Conservation (phyloP, 768 basidiomycete species). For the Zangia roseola region DNA sequence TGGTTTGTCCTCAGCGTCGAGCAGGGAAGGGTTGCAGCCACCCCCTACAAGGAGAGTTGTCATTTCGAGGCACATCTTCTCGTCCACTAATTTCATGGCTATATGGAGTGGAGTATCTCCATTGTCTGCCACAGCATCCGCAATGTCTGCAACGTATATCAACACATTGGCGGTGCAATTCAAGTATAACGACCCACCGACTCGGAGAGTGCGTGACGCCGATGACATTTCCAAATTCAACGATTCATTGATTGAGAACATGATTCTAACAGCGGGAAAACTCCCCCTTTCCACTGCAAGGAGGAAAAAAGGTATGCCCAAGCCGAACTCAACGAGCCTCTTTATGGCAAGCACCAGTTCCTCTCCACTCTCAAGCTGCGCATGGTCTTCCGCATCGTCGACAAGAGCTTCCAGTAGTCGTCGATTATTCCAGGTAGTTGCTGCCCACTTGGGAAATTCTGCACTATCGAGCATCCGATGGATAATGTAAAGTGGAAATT, state of each 20-base stretch:
- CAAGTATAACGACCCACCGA: too few species aligned
- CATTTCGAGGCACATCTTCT: constrained; percentile 4
- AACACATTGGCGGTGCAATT: not conserved
- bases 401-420: constrained; percentile 3
- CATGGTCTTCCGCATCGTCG: not conserved
- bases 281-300: constrained; percentile 8
- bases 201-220: too few species aligned
- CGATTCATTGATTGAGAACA: not conserved
- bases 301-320: constrained; percentile 1
- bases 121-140: not conserved
- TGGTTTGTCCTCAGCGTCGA: not conserved
- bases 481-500: constrained; percentile 2
- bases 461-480: not conserved
- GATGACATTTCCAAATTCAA: too few species aligned
- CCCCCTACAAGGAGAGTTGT: not conserved
- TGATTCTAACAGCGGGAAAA: not conserved
- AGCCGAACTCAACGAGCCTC: not conserved
- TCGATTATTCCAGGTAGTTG: not conserved
- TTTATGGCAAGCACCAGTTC: not conserved
- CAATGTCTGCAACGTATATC: not conserved
- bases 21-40: not conserved
- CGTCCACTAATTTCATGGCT: not conserved
- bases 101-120: constrained; percentile 10
- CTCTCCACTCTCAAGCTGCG: not conserved
- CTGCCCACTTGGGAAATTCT: not conserved